Base-by-base conservation (phyloP, 768 basidiomycete species). In the Polyporus arcularius region DNA sequence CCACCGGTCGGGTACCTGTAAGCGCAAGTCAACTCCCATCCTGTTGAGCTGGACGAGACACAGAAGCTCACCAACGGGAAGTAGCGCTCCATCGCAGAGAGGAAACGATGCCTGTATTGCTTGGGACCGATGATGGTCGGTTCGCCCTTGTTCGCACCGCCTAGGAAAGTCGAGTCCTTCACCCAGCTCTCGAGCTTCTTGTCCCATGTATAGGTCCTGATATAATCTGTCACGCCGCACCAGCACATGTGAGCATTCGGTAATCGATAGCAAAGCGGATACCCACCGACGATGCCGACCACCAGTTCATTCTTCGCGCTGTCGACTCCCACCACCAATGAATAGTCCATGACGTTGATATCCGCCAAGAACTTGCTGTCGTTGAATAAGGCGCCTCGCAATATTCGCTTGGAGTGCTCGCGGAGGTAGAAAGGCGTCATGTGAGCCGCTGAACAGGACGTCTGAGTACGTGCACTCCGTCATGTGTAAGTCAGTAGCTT, bases 161-260 rank as follows among this genome's bases (percentile, higher is more conserved):
- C 95, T 26, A 98, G 78, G 74, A 96, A 94, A 0, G 92, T 83
- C 2, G 93, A 89, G 67, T 98, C 97, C 71, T 98, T 99, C 46
- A 98, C 94, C 95, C 94, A 97, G 61, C 89, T 98, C 76, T 98
- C 97, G 16, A 99, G 78, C 67, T 94, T 95, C 79, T 99, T 99
- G 78, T 99, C 97, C 94, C 94, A 97, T 0, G 94, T 96, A 70
- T 96, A 96, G 4, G 94, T 95, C 9, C 95, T 89, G 64, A 96
- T 92, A 70, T 94, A 97, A 72, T 97, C 94, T 96, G 56, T n/a
- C 58, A 52, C 16, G 26, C 16, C 15, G 35, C 11, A 35, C 35
- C 7, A 35, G 11, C 35, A 7, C 35, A 35, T 7, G 38, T 58
- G 3, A 59, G 43, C 14, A 49, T 12, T 12, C 35, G 7, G 18